A percentile compares a stretch with the other conserved stretches of the same genome.
Conservation (phyloP, 2,329 filamentous ascomycete genomes). For the Paraphaeosphaeria minitans region DNA sequence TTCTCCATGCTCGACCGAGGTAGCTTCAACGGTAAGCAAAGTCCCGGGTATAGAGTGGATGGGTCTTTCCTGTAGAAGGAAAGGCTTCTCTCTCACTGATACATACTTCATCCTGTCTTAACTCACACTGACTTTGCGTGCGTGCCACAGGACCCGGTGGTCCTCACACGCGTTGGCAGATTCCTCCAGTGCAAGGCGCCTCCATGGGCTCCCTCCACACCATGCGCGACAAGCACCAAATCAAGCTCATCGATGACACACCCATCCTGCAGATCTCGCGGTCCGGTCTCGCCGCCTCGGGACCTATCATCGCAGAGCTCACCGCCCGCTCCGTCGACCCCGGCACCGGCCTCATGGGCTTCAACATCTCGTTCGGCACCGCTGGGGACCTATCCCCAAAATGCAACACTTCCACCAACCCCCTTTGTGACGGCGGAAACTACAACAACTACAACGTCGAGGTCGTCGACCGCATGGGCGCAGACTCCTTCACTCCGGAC, state of each 20-base stretch:
- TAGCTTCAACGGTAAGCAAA: slow-evolving; percentile 61
- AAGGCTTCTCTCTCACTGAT: no score
- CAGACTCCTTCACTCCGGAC: slow-evolving; percentile 59
- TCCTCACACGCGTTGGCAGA: slow-evolving; percentile 59
- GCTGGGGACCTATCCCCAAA: slow-evolving; percentile 51
- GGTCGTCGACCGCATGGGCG: slow-evolving; percentile 60
- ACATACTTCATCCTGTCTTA: no score
- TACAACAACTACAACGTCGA: slow-evolving; percentile 61
- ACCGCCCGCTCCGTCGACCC: slow-evolving; percentile 56
- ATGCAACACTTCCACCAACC: slow-evolving; percentile 49
- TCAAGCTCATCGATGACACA: slow-evolving; percentile 54
- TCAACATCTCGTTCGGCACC: slow-evolving; percentile 54
- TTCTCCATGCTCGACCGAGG: slow-evolving; percentile 61
- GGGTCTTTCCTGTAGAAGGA: no score
- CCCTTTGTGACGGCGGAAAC: slow-evolving; percentile 58
- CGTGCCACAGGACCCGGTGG: slow-evolving; percentile 52
- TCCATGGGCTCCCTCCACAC: slow-evolving; percentile 60
- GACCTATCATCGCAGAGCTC: slow-evolving; percentile 53
- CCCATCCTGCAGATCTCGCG: slow-evolving; percentile 55
- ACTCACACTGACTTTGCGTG: background rate
- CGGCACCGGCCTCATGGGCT: slow-evolving; percentile 49
- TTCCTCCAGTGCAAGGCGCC: slow-evolving; percentile 56
- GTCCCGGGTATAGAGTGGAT: no score
- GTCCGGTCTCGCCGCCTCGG: slow-evolving; percentile 50
- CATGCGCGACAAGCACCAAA: slow-evolving; percentile 59